Base-by-base conservation (phyloP, 2,329 filamentous ascomycete genomes). In the Hyphodiscus sp. region DNA sequence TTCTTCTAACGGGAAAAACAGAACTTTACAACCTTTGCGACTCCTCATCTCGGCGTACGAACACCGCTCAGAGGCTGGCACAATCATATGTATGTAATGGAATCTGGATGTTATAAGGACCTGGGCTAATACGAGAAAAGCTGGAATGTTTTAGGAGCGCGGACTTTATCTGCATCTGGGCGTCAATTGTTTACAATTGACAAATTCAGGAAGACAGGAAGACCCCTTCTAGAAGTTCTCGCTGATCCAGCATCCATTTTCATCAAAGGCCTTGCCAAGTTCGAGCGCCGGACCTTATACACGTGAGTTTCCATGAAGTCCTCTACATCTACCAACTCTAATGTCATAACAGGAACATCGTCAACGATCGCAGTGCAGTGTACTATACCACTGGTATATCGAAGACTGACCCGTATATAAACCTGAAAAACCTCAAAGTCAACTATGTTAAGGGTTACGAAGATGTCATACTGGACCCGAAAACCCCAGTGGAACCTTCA, bases 21-120 rank as follows among this genome's bases (percentile, higher is more conserved):
- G 80, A 96, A 95, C 75, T 96, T 97, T 71, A 89, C 87, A 2
- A 96, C 91, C 1, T 96, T 97, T 70, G 92, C 88, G 5, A 86
- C 87, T 30, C 92, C 88, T 20, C 88, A 91, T 70, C 76, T 91
- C 8, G 88, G 88, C n/a, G 86, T 87, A 1, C 77, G 86, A 48
- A 82, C 83, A 1, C 87, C 88, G 1, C 71, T 84, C 44, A 81
- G 79, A 46, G 87, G 87, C 16, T 79, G 79, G 72, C 75, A 79
- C 53, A 84, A 82, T 66, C 80, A 78, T 45, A 45, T 45, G 43
- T 20, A 45, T 7, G 43, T 20, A 19, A 18, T 45, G 18, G 18
- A n/a, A 20, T 20, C 42, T 20, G 43, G 43, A 45, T 9, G 19
- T 45, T 7, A 11, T n/a, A 19, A n/a, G 11, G 19, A 45, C 6